Evolutionary conservation across 148 eudicot species (phyloP).

Genomic region (Chenopodium formosanum): DNA sequence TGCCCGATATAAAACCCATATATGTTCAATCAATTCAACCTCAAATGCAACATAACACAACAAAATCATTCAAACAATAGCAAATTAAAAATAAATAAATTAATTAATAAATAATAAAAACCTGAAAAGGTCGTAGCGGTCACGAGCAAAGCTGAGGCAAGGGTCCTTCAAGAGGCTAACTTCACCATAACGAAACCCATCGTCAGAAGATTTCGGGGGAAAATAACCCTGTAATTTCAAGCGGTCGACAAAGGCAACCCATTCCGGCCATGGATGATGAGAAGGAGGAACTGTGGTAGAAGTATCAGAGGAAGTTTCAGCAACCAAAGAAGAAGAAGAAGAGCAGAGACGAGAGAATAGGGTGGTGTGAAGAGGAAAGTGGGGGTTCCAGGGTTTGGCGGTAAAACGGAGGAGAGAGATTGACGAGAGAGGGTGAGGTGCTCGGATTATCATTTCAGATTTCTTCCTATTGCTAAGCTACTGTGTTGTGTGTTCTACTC

Average conservation of each 20-base stretch:
- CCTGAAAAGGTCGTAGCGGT: conserved; percentile 77
- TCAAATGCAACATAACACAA: too few species aligned
- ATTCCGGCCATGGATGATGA: conserved; percentile 85
- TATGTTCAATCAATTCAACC: too few species aligned
- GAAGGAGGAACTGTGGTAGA: conserved; percentile 4
- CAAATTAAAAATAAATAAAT: background rate
- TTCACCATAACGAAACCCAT: conserved; percentile 39
- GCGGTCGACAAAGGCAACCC: conserved; percentile 70
- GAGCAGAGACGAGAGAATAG: conserved; percentile 21
- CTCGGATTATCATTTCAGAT: conserved; percentile 15
- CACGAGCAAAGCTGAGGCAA: conserved; percentile 74
- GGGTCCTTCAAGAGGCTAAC: conserved; percentile 61
- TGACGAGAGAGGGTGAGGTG: conserved; percentile 23
- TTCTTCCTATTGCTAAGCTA: too few species aligned
- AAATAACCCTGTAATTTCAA: conserved; percentile 74
- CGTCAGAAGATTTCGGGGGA: background rate
- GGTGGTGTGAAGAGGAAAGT: conserved; percentile 12
- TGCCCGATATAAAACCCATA: too few species aligned
- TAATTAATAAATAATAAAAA: background rate
- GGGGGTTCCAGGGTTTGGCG: conserved; percentile 23
- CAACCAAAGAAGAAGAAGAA: conserved; percentile 15
- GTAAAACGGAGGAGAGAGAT: conserved; percentile 23
- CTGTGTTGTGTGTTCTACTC: too few species aligned
- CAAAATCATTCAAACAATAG: background rate
- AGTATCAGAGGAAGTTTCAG: conserved; percentile 14